phyloP scores from a whole-genome alignment of 2,329 filamentous ascomycete genomes.

The Cordyceps farinosa region DNA sequence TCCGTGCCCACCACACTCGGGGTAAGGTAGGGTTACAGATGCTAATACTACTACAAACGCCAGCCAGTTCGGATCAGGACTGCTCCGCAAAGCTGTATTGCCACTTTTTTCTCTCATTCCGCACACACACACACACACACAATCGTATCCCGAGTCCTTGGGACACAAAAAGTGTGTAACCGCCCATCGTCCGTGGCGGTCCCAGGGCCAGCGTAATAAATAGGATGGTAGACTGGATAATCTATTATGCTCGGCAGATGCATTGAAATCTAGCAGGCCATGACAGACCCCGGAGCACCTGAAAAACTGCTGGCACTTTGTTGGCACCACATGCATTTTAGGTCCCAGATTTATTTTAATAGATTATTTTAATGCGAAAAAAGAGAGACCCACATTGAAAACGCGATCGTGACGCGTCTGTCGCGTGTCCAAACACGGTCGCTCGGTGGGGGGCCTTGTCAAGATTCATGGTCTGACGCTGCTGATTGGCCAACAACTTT shows the following conservation, averaged over 20 bases:
- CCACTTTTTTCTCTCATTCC: background rate
- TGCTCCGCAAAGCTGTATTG: background rate
- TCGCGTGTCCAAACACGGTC: conserved; percentile 12
- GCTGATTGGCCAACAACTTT: background rate
- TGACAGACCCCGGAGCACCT: background rate
- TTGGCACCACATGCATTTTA: background rate
- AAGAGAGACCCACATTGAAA: conserved; percentile 1
- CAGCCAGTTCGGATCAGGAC: conserved; percentile 8
- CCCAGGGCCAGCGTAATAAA: background rate
- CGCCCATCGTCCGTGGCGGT: background rate
- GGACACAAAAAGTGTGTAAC: background rate
- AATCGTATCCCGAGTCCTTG: conserved; percentile 1
- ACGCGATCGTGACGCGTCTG: conserved; percentile 13
- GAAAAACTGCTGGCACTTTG: background rate
- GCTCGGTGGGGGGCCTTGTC: background rate
- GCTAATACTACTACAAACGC: background rate
- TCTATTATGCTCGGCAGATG: background rate
- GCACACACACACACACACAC: too few species aligned
- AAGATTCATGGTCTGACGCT: too few species aligned
- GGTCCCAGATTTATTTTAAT: background rate
- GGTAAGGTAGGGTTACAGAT: conserved; percentile 9
- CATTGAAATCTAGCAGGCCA: background rate
- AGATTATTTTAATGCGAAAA: background rate
- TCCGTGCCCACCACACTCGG: conserved; percentile 2
- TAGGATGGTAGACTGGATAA: background rate